Percentiles rank a stretch among this genome's conserved stretches.
Conservation (phyloP, 345 rosid genomes). For the Dipteronia dyeriana region DNA sequence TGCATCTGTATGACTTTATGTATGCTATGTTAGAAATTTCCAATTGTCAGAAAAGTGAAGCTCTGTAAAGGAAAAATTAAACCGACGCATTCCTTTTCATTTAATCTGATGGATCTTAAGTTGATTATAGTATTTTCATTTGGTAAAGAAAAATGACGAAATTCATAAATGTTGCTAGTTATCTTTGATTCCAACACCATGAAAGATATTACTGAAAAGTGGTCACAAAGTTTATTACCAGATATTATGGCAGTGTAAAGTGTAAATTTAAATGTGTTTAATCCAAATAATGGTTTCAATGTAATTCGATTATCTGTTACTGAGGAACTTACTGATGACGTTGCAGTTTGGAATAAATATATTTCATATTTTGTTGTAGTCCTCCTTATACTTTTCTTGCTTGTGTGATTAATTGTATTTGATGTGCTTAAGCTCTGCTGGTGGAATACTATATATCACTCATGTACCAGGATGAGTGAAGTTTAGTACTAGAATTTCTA, state of each 20-base stretch:
- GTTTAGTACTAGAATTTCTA: neutral
- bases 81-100: neutral
- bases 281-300: neutral
- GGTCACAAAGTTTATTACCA: neutral
- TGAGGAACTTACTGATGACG: neutral
- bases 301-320: neutral
- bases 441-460: neutral
- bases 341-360: neutral
- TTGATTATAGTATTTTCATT: neutral
- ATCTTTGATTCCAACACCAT: neutral
- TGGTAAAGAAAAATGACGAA: neutral
- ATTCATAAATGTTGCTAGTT: neutral
- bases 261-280: neutral
- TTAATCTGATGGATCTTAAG: slow-evolving; percentile 8
- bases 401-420: neutral
- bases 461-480: neutral
- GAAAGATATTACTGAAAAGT: neutral
- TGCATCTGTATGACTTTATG: slow-evolving; percentile 1
- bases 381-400: neutral
- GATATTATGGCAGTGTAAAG: neutral
- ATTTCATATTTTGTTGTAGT: neutral
- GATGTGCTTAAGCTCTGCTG: neutral
- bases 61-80: neutral
- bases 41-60: neutral
- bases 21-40: neutral